These are phyloP conservation scores for Phytophthora cactorum DNA, from an alignment of 352 stramenopile genomes.

Conservation along the genomic window DNA sequence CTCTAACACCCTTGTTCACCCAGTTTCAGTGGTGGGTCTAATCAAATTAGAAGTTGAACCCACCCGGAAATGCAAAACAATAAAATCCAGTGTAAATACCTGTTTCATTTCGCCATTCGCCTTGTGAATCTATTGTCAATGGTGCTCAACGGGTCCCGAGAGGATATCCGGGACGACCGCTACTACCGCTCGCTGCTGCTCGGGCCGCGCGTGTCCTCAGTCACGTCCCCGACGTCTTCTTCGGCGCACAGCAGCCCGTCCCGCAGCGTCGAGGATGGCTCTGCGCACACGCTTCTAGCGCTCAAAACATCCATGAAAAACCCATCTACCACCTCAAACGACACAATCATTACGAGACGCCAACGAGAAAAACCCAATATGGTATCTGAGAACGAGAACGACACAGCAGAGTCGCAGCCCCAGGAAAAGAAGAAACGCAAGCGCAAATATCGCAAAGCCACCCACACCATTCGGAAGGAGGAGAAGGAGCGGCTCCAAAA, in stretches of 20 bases:
- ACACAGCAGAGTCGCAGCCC: slow-evolving; percentile 7
- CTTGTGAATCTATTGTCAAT: slow-evolving; percentile 4
- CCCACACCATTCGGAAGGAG: slow-evolving; percentile 46
- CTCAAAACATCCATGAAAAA: slow-evolving; percentile 26
- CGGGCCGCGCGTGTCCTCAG: slow-evolving; percentile 10
- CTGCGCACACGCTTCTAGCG: slow-evolving; percentile 29
- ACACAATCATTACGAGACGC: slow-evolving; percentile 11
- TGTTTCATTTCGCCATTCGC: slow-evolving; percentile 18
- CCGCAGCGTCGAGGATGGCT: slow-evolving; percentile 17
- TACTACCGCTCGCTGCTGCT: slow-evolving; percentile 43
- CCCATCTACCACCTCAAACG: slow-evolving; percentile 19
- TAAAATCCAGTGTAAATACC: slow-evolving; percentile 6
- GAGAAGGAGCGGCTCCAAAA: slow-evolving; percentile 39
- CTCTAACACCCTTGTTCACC: background rate
- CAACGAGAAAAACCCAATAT: slow-evolving; percentile 9
- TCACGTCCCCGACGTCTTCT: slow-evolving; percentile 1
- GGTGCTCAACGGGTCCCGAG: slow-evolving; percentile 12
- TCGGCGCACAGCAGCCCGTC: slow-evolving; percentile 6
- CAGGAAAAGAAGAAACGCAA: slow-evolving; percentile 20
- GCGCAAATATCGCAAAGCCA: slow-evolving; percentile 43
- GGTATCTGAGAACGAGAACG: background rate
- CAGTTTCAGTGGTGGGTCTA: slow-evolving; percentile 4
- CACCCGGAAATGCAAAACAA: background rate
- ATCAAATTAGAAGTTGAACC: background rate
- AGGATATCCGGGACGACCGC: slow-evolving; percentile 34